Percentiles rank a stretch among this genome's conserved stretches.
These are phyloP conservation scores for Dichotomocladium elegans DNA, from an alignment of 371 early-diverging fungal species.

Conservation along the genomic window DNA sequence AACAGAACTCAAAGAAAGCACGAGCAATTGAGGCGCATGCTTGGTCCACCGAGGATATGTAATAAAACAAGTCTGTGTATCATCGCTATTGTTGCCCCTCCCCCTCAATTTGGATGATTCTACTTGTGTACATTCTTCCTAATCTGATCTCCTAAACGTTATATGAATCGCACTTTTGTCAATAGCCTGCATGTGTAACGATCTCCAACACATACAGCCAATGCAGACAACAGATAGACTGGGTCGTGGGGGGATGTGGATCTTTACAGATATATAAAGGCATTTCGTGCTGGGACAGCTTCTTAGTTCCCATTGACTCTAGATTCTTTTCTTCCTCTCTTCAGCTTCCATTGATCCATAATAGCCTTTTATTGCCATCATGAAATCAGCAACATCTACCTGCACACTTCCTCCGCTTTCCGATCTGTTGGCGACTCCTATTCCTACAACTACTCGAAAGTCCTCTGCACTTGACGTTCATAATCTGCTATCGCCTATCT, in stretches of 20 bases:
- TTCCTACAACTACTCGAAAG: not conserved
- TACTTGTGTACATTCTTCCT: not conserved
- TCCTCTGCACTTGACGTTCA: conserved; percentile 1
- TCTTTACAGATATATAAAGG: conserved; percentile 16
- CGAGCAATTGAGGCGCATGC: conserved; percentile 54
- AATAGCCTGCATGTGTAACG: conserved; percentile 9
- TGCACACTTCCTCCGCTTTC: conserved; percentile 39
- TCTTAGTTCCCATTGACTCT: not conserved
- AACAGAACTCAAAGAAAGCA: conserved; percentile 45
- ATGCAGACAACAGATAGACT: conserved; percentile 15
- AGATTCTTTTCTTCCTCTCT: not conserved
- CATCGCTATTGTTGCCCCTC: not conserved
- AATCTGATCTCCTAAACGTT: conserved; percentile 15
- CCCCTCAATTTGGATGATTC: not conserved
- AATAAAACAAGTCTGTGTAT: conserved; percentile 11
- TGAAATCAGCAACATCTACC: too few species aligned
- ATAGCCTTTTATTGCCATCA: too few species aligned
- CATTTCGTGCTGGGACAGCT: too few species aligned
- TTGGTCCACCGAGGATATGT: conserved; percentile 73
- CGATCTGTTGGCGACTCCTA: conserved; percentile 18
- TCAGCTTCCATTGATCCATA: too few species aligned
- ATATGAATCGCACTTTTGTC: conserved; percentile 20
- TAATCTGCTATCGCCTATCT: not conserved
- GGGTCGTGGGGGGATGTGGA: not conserved
- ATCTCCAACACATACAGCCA: conserved; percentile 10